Base-by-base conservation (phyloP, 2,329 filamentous ascomycete genomes). In the Hypoxylon sp. region DNA sequence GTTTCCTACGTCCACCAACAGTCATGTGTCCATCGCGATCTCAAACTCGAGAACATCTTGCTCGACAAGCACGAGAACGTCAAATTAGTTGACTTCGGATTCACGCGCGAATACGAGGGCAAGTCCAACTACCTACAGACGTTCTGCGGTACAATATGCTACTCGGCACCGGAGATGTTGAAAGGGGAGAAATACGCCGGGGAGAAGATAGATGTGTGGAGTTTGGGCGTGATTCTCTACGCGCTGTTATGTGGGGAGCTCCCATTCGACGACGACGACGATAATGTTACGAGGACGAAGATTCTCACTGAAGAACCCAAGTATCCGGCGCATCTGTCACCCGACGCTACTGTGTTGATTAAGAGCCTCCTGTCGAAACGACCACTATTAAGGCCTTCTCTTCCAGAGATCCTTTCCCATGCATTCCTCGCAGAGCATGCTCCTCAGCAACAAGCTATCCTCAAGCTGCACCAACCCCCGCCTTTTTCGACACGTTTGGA, bases 181-280 rank as follows among this genome's bases (percentile, higher is more conserved):
- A 97, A 96, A 78, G 96, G 94, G 38, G 96, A 99, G 78, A 98
- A 97, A 78, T 99, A 99, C 76, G 96, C 94, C 0, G 95, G 93
- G 24, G 93, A 97, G 81, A 98, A 97, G 81, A 95, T 99, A 50
- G 96, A 99, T 75, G 93, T 99, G 3, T 99, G 93, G 93, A 96
- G 93, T 74, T 77, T 96, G 70, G 92, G 93, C 11, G 90, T 96
- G 58, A 96, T 96, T 65, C 82, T 96, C 1, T 96, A 94, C 74
- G 92, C 93, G 50, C 81, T 96, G 61, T 81, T 96, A 24, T 93
- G 90, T 67, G 93, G 93, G 58, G 93, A 96, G 78, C 83, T 99
- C 40, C 96, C 96, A 0, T 99, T 97, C 73, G 96, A 99, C 78
- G 96, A 98, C 70, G 96, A 99, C 76, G 91, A 97, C 74, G 96